Evolutionary conservation across 441 rosid genomes (phyloP), one percentile per base, ranked within the genome.

Genomic region (Populus trichocarpa): DNA sequence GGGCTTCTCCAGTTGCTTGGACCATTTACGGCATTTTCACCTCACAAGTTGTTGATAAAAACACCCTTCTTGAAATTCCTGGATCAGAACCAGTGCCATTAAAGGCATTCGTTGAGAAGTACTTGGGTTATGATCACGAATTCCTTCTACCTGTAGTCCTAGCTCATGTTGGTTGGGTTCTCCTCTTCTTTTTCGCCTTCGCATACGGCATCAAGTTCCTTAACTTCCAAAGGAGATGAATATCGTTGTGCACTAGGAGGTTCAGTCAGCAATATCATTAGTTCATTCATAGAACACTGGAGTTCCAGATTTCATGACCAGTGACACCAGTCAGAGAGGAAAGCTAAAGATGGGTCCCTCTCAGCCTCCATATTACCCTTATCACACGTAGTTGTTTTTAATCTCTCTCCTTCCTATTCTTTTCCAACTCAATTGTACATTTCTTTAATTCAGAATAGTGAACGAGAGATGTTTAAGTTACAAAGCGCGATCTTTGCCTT

Each of bases 1-100:
- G 91, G 92, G 86, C 78, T 8, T 86, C 87, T 14, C 94, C 94
- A 6, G 87, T 88, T 66, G 89, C 94, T 13, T 90, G 94, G 94
- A 88, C 94, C 50, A 77, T 90, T 70, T 81, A 90, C 64, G 94
- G 94, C 3, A 80, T 89, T 8, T 84, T 91, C 78, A 79, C 90
- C 35, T 89, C 92, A 38, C 95, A 89, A 77, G 33, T 88, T 12
- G 91, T 90, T 3, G 86, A 87, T 77, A 26, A 38, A 6, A 78
- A 35, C 3, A 71, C 30, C 8, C 50, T 57, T 11, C 13, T 82
- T 13, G 77, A 75, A 40, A 71, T 82, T 59, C 76, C 84, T 1
- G 75, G n/a, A 38, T 71, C 81, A 66, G 12, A 71, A 11, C 70
- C 74, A 42, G 36, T 78, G 18, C 71, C 74, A 57, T 76, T 86